Evolutionary conservation across 345 rosid genomes (phyloP), one percentile per base, ranked within the genome.

Genomic region (Jatropha curcas): DNA sequence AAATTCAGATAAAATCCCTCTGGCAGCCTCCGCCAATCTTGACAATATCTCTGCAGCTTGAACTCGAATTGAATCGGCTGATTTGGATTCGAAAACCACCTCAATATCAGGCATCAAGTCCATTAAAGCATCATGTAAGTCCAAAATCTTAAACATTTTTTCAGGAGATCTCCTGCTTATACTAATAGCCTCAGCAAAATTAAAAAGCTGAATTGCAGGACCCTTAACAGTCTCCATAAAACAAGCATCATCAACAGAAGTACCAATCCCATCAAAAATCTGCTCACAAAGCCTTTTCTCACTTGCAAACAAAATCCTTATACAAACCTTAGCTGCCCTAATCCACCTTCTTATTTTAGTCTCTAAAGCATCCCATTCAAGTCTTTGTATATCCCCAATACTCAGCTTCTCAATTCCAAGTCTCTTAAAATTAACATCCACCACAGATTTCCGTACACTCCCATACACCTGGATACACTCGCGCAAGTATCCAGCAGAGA

Each of bases 381-480:
- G 79, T 72, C 97, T 82, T 86, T 94, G 98, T 27, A 94, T 83
- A 71, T 94, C 98, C 4, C 98, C 98, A 78, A 94, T 90, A 78
- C 98, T 90, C 50, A 94, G 68, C 64, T 86, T 92, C 90, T 94
- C 99, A 73, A 94, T 83, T 55, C 97, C 94, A 57, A 94, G 82
- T 48, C 80, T 73, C 50, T 87, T 81, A 76, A 90, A 89, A 57
- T 88, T 88, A 45, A 86, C 82, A 73, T 92, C 98, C 12, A 94
- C 84, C 52, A 90, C 87, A n/a, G 97, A 89, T 71, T 92, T 94
- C 59, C 98, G 84, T 2, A 87, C 93, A 66, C 97, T 90, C 0
- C 97, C 98, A 74, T 92, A 94, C 4, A 88, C 98, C 71, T 94
- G 98, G 43, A 92, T 89, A 57, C 98, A 94, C 75, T 92, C 98